Evolutionary conservation across 768 basidiomycete genomes (phyloP).

Genomic region (Hericium rajendrae): DNA sequence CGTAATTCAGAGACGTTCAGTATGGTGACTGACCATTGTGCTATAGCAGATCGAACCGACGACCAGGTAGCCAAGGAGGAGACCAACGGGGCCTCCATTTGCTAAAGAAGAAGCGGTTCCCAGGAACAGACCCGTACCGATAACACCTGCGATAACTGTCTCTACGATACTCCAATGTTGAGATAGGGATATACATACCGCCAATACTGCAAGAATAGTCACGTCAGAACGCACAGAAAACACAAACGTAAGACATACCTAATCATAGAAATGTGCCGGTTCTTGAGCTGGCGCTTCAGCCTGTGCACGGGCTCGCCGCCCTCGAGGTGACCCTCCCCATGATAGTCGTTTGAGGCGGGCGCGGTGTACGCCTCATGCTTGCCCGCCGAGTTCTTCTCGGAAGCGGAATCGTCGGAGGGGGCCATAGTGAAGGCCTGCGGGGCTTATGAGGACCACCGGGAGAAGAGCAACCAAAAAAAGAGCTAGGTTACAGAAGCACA

Average conservation of each 20-base stretch:
- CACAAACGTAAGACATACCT: slow-evolving; percentile 31
- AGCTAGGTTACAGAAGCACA: background rate
- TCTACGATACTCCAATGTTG: background rate
- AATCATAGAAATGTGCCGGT: slow-evolving; percentile 77
- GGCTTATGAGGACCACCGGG: background rate
- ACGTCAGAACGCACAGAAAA: background rate
- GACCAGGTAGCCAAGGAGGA: slow-evolving; percentile 58
- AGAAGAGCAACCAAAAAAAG: background rate
- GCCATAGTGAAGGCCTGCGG: background rate
- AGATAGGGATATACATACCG: slow-evolving; percentile 11
- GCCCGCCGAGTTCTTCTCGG: background rate
- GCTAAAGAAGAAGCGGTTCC: slow-evolving; percentile 40
- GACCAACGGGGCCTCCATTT: slow-evolving; percentile 63
- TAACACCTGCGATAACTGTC: slow-evolving; percentile 20
- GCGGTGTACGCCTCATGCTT: background rate
- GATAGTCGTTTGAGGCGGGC: background rate
- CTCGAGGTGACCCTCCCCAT: background rate
- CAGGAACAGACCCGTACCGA: slow-evolving; percentile 28
- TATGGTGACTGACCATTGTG: slow-evolving; percentile 46
- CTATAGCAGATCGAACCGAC: slow-evolving; percentile 63
- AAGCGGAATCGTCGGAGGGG: background rate
- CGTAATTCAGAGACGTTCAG: background rate
- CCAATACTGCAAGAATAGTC: slow-evolving; percentile 22
- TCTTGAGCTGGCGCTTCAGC: slow-evolving; percentile 28
- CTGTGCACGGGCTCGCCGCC: background rate